Evolutionary conservation across 2,329 filamentous ascomycete genomes (phyloP).

Genomic region (Arachnomyces sp.): DNA sequence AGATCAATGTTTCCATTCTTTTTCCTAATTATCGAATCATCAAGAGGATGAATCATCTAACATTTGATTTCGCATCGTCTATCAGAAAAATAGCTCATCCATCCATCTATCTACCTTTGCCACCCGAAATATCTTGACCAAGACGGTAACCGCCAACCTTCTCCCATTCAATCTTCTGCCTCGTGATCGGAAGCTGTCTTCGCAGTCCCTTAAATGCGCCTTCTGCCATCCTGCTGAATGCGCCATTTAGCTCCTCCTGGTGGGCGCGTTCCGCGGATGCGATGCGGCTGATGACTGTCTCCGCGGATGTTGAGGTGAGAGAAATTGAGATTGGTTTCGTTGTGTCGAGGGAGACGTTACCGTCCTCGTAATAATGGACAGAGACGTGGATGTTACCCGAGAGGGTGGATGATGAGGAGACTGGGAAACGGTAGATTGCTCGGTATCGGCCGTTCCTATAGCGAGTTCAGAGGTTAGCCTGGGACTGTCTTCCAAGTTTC

Average conservation of each 20-base stretch:
- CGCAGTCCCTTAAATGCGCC: conserved; percentile 90
- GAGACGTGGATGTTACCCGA: conserved; percentile 82
- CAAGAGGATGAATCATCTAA: no score
- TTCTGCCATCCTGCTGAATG: conserved; percentile 81
- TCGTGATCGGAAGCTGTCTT: conserved; percentile 87
- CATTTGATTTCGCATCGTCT: no score
- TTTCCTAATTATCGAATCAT: no score
- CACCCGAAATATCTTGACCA: conserved; percentile 69
- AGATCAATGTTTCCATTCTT: no score
- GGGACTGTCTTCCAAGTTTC: neutral
- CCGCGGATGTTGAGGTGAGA: conserved; percentile 55
- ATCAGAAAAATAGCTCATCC: neutral
- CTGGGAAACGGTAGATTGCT: conserved; percentile 71
- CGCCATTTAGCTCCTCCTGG: conserved; percentile 88
- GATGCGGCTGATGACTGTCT: conserved; percentile 70
- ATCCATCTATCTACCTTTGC: conserved; percentile 37
- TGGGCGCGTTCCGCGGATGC: conserved; percentile 78
- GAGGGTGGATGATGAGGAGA: conserved; percentile 52
- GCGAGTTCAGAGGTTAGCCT: neutral
- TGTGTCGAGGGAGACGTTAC: conserved; percentile 90
- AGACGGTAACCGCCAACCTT: conserved; percentile 89
- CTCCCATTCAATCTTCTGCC: conserved; percentile 99
- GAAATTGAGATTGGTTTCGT: conserved; percentile 62
- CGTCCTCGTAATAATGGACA: conserved; percentile 99
- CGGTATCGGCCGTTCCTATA: conserved; percentile 91